These are phyloP conservation scores for Exutisphaerella laricina DNA, from an alignment of 2,329 filamentous ascomycete species.

Conservation along the genomic window DNA sequence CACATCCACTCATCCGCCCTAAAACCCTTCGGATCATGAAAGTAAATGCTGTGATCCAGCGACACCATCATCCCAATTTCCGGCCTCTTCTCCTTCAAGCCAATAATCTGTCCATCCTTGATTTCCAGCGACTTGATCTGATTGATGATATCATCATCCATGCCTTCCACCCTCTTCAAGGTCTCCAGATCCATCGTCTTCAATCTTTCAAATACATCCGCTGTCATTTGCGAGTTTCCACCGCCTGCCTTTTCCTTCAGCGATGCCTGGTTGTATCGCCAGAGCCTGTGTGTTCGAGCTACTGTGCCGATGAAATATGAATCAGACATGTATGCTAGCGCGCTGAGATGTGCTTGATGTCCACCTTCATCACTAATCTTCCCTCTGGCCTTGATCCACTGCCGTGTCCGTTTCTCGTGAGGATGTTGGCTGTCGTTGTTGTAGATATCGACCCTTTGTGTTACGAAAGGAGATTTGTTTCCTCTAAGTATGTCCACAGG, in stretches of 20 bases:
- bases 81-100: constrained; percentile 51
- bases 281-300: constrained; percentile 71
- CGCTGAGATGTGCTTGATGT: constrained; percentile 73
- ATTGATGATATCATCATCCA: constrained; percentile 49
- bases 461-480: constrained; percentile 52
- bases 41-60: constrained; percentile 63
- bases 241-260: constrained; percentile 19
- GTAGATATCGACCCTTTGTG: constrained; percentile 50
- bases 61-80: constrained; percentile 79
- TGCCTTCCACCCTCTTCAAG: constrained; percentile 38
- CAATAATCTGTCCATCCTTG: constrained; percentile 38
- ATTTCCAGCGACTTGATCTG: constrained; percentile 41
- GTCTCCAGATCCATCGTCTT: constrained; percentile 42
- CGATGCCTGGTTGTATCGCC: constrained; percentile 54
- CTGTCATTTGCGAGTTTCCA: constrained; percentile 27
- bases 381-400: constrained; percentile 71
- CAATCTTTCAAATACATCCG: constrained; percentile 41
- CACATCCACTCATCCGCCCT: constrained; percentile 67
- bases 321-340: constrained; percentile 83
- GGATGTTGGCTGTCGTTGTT: constrained; percentile 51
- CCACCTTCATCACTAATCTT: constrained; percentile 68
- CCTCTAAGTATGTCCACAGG: constrained; percentile 31
- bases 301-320: constrained; percentile 91
- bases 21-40: constrained; percentile 48
- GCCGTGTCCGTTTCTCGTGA: constrained; percentile 58